A percentile compares a stretch with the other conserved stretches of the same genome.
These are phyloP conservation scores for Hansenula sp. DNA, from an alignment of 1,139 yeast species.

Conservation along the genomic window DNA sequence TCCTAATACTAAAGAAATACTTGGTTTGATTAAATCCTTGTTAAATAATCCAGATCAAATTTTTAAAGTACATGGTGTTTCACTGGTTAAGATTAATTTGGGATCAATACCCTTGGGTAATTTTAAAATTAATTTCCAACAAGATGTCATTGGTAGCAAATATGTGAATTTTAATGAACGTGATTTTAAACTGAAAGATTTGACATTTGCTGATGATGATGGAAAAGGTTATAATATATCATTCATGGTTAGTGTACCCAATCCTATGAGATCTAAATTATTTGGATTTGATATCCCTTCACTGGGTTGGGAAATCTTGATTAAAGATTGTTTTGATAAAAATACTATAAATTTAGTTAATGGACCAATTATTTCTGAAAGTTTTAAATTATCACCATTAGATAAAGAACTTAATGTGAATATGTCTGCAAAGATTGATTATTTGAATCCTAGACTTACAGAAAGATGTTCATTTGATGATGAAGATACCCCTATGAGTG, in stretches of 20 bases:
- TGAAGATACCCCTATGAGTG: slow-evolving; percentile 29
- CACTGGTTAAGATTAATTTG: slow-evolving; percentile 24
- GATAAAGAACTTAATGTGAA: slow-evolving; percentile 8
- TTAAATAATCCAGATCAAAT: slow-evolving; percentile 25
- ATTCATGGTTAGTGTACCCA: slow-evolving; percentile 15
- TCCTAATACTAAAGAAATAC: slow-evolving; percentile 27
- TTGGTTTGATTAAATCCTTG: slow-evolving; percentile 26
- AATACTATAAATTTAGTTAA: slow-evolving; percentile 21
- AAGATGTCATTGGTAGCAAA: slow-evolving; percentile 22
- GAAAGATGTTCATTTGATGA: slow-evolving; percentile 21
- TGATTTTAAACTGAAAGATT: slow-evolving; percentile 16
- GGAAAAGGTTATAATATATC: slow-evolving; percentile 23
- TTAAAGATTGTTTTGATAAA: slow-evolving; percentile 27
- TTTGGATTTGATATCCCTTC: slow-evolving; percentile 24
- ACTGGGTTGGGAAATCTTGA: slow-evolving; percentile 25
- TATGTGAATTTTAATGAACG: slow-evolving; percentile 13
- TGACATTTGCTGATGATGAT: slow-evolving; percentile 11
- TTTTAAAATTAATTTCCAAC: slow-evolving; percentile 24
- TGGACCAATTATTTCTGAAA: slow-evolving; percentile 8
- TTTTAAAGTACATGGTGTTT: slow-evolving; percentile 28
- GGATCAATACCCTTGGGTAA: slow-evolving; percentile 28
- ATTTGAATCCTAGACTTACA: slow-evolving; percentile 11
- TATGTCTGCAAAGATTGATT: slow-evolving; percentile 11
- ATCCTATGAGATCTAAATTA: slow-evolving; percentile 16
- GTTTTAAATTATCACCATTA: slow-evolving; percentile 13